These are phyloP conservation scores for Acorus calamus DNA, from an alignment of 106 monocot species.

Conservation along the genomic window DNA sequence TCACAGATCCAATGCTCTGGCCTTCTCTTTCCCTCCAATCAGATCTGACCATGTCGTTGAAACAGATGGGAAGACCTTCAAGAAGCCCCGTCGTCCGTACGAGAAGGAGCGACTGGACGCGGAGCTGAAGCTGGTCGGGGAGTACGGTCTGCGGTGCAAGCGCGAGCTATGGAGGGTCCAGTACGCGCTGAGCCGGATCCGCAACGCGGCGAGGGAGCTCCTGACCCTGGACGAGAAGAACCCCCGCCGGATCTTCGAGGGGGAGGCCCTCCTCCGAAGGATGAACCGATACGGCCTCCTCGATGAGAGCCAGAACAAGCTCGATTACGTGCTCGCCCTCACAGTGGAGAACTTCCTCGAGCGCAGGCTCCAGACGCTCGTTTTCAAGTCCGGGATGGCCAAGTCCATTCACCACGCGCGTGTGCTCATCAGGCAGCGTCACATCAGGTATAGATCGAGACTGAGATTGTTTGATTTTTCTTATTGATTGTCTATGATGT, in stretches of 20 bases:
- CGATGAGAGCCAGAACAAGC: slow-evolving; percentile 74
- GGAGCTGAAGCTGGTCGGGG: slow-evolving; percentile 88
- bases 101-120: slow-evolving; percentile 90
- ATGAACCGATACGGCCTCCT: slow-evolving; percentile 88
- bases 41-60: too few relatives aligned
- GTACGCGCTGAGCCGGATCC: slow-evolving; percentile 76
- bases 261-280: slow-evolving; percentile 70
- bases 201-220: slow-evolving; percentile 80
- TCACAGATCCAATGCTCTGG: neutral
- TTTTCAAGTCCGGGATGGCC: slow-evolving; percentile 80
- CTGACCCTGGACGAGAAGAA: slow-evolving; percentile 90
- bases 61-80: slow-evolving; percentile 91
- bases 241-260: slow-evolving; percentile 71
- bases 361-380: slow-evolving; percentile 76
- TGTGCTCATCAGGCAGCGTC: slow-evolving; percentile 64
- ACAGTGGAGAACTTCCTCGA: slow-evolving; percentile 92
- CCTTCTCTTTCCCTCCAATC: neutral
- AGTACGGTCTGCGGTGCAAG: slow-evolving; percentile 89
- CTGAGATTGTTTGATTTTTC: neutral
- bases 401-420: slow-evolving; percentile 63
- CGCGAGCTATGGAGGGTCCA: slow-evolving; percentile 90
- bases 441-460: slow-evolving; percentile 33
- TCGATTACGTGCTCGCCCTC: slow-evolving; percentile 80
- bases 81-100: slow-evolving; percentile 89
- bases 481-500: neutral